Evolutionary conservation across 2,329 filamentous ascomycete species (phyloP), one percentile per base, ranked within the genome.

Genomic region (Trichoderma oligosporum): DNA sequence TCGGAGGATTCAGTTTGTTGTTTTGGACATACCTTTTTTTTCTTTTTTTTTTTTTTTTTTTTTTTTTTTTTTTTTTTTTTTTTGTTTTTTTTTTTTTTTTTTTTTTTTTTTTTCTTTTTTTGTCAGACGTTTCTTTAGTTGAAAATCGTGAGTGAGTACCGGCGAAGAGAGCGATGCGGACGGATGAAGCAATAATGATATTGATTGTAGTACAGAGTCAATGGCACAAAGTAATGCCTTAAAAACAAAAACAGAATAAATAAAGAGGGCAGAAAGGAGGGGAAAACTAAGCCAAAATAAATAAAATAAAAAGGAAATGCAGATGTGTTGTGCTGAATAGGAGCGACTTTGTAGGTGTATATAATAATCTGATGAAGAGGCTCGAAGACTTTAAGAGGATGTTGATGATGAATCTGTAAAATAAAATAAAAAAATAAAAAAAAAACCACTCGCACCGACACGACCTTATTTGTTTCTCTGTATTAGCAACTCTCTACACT

Each of bases 21-120:
- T 41, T 18, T 47, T 53, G 33, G 18, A 53, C 54, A 42, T 57
- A 57, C 57, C 57, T 56, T 54, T n/a, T n/a, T n/a, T 49, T n/a
- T n/a, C n/a, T n/a, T n/a, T n/a, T n/a, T n/a, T n/a, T n/a, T n/a
- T n/a, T n/a, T n/a, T n/a, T n/a, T n/a, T n/a, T n/a, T n/a, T n/a
- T n/a, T n/a, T n/a, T n/a, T n/a, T n/a, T n/a, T n/a, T n/a, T n/a
- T n/a, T n/a, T n/a, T n/a, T n/a, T n/a, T n/a, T n/a, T n/a, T n/a
- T n/a, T n/a, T n/a, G n/a, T n/a, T n/a, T n/a, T n/a, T n/a, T n/a
- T n/a, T n/a, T n/a, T n/a, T n/a, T n/a, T n/a, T n/a, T n/a, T n/a
- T n/a, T n/a, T n/a, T n/a, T n/a, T n/a, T n/a, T n/a, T n/a, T n/a
- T n/a, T n/a, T n/a, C n/a, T n/a, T n/a, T n/a, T n/a, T n/a, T n/a